phyloP scores from a whole-genome alignment of 495 filamentous ascomycete species.

The Amphirosellinia nigrospora region DNA sequence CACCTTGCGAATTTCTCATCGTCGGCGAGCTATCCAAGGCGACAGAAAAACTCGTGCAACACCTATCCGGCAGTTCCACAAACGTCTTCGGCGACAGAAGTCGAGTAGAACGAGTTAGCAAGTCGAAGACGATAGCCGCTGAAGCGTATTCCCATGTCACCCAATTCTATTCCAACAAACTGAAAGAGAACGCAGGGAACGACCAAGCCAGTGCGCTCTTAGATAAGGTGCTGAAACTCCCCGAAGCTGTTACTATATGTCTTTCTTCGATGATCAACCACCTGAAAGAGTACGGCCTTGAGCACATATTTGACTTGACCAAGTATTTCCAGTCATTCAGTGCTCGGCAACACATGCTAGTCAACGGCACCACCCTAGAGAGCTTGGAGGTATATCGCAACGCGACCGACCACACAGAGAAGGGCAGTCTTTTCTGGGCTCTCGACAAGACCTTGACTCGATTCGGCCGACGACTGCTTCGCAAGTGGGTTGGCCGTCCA shows the following conservation, averaged over 20 bases:
- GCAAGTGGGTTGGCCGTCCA: constrained; percentile 95
- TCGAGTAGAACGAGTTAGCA: constrained; percentile 78
- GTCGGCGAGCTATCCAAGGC: constrained; percentile 91
- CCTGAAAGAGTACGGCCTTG: constrained; percentile 88
- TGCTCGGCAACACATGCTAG: constrained; percentile 90
- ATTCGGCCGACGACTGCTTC: constrained; percentile 84
- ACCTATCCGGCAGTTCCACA: constrained; percentile 82
- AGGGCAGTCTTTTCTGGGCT: constrained; percentile 94
- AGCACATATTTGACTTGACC: constrained; percentile 95
- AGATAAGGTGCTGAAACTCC: constrained; percentile 83
- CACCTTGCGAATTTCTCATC: constrained; percentile 95
- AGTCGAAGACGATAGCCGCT: constrained; percentile 81
- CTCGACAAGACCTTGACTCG: constrained; percentile 90
- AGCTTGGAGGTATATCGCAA: constrained; percentile 97
- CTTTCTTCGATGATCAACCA: constrained; percentile 97
- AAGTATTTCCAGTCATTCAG: constrained; percentile 98
- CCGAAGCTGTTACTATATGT: constrained; percentile 87
- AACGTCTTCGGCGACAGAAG: constrained; percentile 93
- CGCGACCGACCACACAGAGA: constrained; percentile 82
- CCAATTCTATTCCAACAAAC: constrained; percentile 89
- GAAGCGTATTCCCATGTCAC: constrained; percentile 89
- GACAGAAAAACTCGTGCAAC: constrained; percentile 89
- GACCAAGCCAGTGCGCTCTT: constrained; percentile 65
- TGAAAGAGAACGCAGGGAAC: constrained; percentile 60
- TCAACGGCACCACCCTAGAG: constrained; percentile 94